Percentiles rank a stretch among this genome's conserved stretches.
These are phyloP conservation scores for Cryptococcus sp. DNA, from an alignment of 1,284 basidiomycete genomes.

Conservation along the genomic window DNA sequence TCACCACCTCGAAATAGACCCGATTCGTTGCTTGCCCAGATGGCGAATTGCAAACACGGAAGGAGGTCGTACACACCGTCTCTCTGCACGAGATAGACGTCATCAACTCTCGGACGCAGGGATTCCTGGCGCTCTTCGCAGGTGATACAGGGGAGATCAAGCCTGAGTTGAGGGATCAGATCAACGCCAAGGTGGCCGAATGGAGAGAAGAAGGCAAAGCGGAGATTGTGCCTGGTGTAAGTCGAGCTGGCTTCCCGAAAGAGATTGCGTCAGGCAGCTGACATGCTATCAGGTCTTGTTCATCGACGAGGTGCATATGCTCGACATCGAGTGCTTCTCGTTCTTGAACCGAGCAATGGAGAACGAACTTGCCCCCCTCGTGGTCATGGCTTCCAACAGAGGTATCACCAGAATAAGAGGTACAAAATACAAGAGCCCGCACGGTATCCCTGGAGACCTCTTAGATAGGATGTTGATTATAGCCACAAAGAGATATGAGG, in stretches of 20 bases:
- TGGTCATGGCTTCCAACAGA: constrained; percentile 97
- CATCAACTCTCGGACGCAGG: constrained; percentile 97
- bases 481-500: constrained; percentile 83
- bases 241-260: constrained; percentile 44
- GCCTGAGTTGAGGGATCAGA: constrained; percentile 93
- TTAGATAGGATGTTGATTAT: constrained; percentile 95
- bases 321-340: constrained; percentile 99
- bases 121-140: constrained; percentile 64
- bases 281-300: constrained; percentile 68
- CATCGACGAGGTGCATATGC: constrained; percentile 98
- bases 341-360: constrained; percentile 97
- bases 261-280: not conserved
- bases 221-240: constrained; percentile 92
- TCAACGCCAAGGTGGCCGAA: constrained; percentile 94
- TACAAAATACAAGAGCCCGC: constrained; percentile 89
- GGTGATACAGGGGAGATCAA: constrained; percentile 98
- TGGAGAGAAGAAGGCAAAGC: constrained; percentile 99
- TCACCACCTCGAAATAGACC: constrained; percentile 61
- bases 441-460: constrained; percentile 91
- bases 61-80: constrained; percentile 95
- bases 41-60: constrained; percentile 95
- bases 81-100: constrained; percentile 99
- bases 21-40: constrained; percentile 98
- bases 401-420: constrained; percentile 94
- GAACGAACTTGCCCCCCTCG: constrained; percentile 87